Evolutionary conservation across 2,329 filamentous ascomycete species (phyloP), one percentile per base, ranked within the genome.

Genomic region (Xylogone sp.): DNA sequence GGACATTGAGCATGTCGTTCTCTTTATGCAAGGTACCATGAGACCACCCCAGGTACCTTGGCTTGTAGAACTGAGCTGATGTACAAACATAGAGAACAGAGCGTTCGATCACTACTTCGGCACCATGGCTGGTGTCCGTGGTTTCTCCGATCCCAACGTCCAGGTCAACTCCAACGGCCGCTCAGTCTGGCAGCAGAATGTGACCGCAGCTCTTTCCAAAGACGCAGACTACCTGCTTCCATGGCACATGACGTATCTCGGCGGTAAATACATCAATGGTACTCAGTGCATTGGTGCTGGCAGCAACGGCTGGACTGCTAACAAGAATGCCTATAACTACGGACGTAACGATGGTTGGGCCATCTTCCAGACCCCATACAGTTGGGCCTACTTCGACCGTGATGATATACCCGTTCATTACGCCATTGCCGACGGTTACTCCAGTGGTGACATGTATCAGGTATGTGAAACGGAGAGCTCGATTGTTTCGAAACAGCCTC

Each of bases 381-480:
- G 72, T 52, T 77, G 76, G 69, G 76, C 72, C 0, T 76, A 79
- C 59, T 72, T 73, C 54, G 75, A 74, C 51, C 64, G 75, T n/a
- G 59, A 69, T 4, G 78, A 81, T 51, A 66, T 82, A 16, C 78
- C 78, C 0, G 70, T 77, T n/a, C 78, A 82, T n/a, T 82, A 75
- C 61, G 71, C 73, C 3, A 71, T 82, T 56, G 78, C 77, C 0
- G 78, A 82, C 50, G 75, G 69, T 9, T 82, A 74, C 72, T 76
- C 77, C 0, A 59, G 79, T 18, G 77, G 70, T 1, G 79, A 82
- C 58, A 82, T 81, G 77, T 81, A 82, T 53, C 77, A 75, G 58
- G 70, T 69, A 43, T 16, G 20, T 45, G 10, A 10, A 8, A 27
- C n/a, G 10, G 43, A 8, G 10, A 10, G 10, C 13, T 21, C 6